Percentiles rank a stretch among this genome's conserved stretches.
Conservation (phyloP, 2,329 filamentous ascomycete genomes). For the Neopestalotiopsis rosae region DNA sequence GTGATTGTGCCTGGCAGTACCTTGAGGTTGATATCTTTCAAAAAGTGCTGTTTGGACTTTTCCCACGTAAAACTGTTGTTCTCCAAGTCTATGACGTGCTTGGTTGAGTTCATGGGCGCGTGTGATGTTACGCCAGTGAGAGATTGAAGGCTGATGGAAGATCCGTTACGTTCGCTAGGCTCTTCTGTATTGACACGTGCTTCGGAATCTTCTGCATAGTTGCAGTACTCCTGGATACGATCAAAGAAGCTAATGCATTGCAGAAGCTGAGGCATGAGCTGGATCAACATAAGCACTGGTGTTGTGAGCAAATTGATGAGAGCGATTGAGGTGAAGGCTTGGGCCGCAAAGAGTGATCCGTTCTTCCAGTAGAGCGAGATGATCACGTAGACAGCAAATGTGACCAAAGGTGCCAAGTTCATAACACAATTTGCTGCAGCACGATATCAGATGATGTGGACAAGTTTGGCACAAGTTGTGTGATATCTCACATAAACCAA, state of each 20-base stretch:
- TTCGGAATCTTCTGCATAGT: not conserved
- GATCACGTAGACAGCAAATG: constrained; percentile 16
- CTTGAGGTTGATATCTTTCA: constrained; percentile 31
- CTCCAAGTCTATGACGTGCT: not conserved
- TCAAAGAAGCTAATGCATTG: constrained; percentile 21
- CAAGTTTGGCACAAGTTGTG: no score
- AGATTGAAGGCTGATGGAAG: constrained; percentile 14
- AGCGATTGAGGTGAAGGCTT: constrained; percentile 18
- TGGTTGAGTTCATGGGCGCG: not conserved
- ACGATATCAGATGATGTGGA: not conserved
- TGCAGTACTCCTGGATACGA: constrained; percentile 22
- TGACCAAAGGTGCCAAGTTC: constrained; percentile 15
- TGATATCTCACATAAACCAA: constrained; percentile 26
- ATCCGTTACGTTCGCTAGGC: not conserved
- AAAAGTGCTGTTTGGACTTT: constrained; percentile 19
- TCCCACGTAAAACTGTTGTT: constrained; percentile 14
- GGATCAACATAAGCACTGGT: constrained; percentile 16
- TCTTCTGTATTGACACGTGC: not conserved
- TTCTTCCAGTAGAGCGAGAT: constrained; percentile 18
- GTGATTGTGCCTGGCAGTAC: constrained; percentile 32
- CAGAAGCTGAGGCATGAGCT: constrained; percentile 11
- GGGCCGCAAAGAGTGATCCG: constrained; percentile 13
- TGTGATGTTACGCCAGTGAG: not conserved
- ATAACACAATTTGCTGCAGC: constrained; percentile 9
- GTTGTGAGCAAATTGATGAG: constrained; percentile 12